These are phyloP conservation scores for Cucumis sativus DNA, from an alignment of 306 rosid genomes.

Conservation along the genomic window DNA sequence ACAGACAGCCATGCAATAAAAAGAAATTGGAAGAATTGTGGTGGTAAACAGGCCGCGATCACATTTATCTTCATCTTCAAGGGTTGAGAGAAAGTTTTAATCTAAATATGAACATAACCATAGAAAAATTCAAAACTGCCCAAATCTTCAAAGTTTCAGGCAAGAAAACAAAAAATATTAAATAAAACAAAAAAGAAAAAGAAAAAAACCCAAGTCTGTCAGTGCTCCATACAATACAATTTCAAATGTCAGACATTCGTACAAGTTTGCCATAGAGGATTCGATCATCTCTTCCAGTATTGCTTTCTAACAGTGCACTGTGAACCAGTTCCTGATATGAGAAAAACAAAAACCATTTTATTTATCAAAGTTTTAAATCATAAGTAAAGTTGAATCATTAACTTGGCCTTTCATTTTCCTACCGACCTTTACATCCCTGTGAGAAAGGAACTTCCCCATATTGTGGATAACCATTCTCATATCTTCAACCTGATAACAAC, in stretches of 20 bases:
- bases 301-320: constrained; percentile 92
- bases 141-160: neutral
- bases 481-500: constrained; percentile 70
- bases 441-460: constrained; percentile 80
- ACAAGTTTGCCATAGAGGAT: constrained; percentile 79
- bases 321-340: constrained; percentile 81
- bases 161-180: neutral
- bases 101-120: neutral
- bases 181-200: neutral
- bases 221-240: constrained; percentile 4
- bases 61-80: neutral
- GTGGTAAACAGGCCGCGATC: neutral
- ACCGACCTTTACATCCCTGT: constrained; percentile 88
- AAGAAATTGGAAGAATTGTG: no score
- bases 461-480: constrained; percentile 70
- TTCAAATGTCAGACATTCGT: constrained; percentile 51
- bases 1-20: no score
- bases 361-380: neutral
- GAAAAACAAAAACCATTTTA: neutral
- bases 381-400: no score
- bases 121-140: neutral
- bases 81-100: neutral
- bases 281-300: constrained; percentile 84
- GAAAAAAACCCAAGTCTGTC: neutral
- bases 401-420: neutral